Evolutionary conservation across 371 early-diverging fungal genomes (phyloP), one percentile per base, ranked within the genome.

Genomic region (Batkoa obscura): DNA sequence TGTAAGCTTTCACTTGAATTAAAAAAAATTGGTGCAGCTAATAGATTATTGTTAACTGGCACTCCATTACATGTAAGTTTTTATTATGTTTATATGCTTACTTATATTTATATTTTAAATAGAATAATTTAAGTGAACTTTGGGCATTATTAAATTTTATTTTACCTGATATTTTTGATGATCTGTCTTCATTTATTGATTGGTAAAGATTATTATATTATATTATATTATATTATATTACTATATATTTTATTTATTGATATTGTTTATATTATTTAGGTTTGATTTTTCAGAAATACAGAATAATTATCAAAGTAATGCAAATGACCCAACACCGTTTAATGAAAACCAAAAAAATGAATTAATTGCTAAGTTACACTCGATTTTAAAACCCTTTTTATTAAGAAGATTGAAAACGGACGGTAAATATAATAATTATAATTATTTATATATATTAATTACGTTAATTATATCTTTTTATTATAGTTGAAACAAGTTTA

Each of bases 101-200:
- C 3, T n/a, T 74, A 31, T n/a, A n/a, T n/a, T n/a, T n/a, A n/a
- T n/a, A n/a, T n/a, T n/a, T n/a, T n/a, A n/a, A n/a, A n/a, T 68
- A 78, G 67, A 95, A 98, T 70, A 90, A 93, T 59, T 62, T 96
- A 39, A 70, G 78, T 13, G 93, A 94, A 66, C 73, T 96, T 8
- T 97, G 95, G 95, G 79, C 88, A 60, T 68, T 97, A 47, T 78
- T 97, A 36, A 90, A 97, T 68, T 97, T 94, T 60, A 72, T 94
- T 31, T 66, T 91, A 36, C 93, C 95, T 2, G 82, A 81, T 62
- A 82, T 89, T 42, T 94, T 93, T 69, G 86, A 88, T 57, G 81
- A 85, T 53, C 67, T 85, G 46, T 86, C 86, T 36, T 76, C 72
- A 59, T 89, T 90, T 62, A 78, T 84, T 54, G 77, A 75, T 36